phyloP scores from a whole-genome alignment of 495 filamentous ascomycete species.

The Trichodelitschia bisporula region DNA sequence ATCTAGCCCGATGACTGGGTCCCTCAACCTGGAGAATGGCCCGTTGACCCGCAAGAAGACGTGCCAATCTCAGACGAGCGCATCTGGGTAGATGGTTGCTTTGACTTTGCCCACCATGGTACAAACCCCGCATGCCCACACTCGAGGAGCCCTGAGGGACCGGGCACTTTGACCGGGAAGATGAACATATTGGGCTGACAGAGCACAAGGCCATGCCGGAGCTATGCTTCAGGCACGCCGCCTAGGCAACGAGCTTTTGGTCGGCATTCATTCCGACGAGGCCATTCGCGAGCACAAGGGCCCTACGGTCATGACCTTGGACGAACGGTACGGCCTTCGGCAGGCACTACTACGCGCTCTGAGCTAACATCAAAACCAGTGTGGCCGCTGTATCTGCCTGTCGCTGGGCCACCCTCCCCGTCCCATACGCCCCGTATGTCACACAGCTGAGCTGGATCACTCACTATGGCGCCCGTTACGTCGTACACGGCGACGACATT shows the following conservation, averaged over 20 bases:
- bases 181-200: no score
- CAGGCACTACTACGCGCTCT: not conserved
- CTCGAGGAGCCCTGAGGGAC: not conserved
- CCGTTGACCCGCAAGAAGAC: constrained; percentile 40
- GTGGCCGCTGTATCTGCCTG: constrained; percentile 77
- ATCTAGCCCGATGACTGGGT: no score
- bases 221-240: constrained; percentile 84
- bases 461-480: constrained; percentile 77
- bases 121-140: constrained; percentile 6
- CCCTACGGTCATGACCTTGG: constrained; percentile 84
- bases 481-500: constrained; percentile 83
- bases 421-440: constrained; percentile 82
- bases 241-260: constrained; percentile 64
- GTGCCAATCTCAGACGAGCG: constrained; percentile 36
- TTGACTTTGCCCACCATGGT: constrained; percentile 97
- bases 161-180: no score
- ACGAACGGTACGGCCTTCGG: constrained; percentile 39
- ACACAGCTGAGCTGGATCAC: constrained; percentile 82
- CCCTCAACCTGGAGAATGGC: constrained; percentile 30
- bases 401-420: constrained; percentile 67
- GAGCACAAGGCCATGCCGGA: constrained; percentile 69
- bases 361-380: constrained; percentile 13
- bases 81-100: constrained; percentile 96
- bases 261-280: constrained; percentile 86
- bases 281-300: constrained; percentile 92